Evolutionary conservation across 768 basidiomycete genomes (phyloP).

Genomic region (Pulveroboletus sp.): DNA sequence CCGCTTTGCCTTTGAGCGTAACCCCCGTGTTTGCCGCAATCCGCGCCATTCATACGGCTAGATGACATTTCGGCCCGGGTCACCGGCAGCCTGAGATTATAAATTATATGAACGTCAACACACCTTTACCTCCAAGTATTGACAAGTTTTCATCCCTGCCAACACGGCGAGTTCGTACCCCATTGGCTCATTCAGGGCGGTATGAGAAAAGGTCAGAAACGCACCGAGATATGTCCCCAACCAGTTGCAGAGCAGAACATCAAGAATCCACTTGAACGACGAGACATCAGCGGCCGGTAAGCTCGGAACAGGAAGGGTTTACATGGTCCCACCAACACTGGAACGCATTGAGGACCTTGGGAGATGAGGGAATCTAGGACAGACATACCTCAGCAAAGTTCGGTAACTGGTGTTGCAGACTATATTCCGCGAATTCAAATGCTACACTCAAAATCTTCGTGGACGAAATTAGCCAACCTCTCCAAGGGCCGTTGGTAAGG

Average conservation of each 20-base stretch:
- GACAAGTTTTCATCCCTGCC: constrained; percentile 80
- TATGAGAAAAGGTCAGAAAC: constrained; percentile 17
- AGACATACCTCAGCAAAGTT: constrained; percentile 78
- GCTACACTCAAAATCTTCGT: constrained; percentile 77
- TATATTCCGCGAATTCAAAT: constrained; percentile 87
- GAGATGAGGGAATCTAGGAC: constrained; percentile 14
- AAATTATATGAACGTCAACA: constrained; percentile 1
- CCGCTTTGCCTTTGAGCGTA: constrained; percentile 74
- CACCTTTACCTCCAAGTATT: constrained; percentile 85
- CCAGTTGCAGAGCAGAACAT: constrained; percentile 87
- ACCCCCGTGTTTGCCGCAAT: constrained; percentile 67
- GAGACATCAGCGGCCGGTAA: constrained; percentile 12
- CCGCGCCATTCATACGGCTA: constrained; percentile 87
- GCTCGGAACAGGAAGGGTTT: constrained; percentile 25
- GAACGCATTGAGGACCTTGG: constrained; percentile 13
- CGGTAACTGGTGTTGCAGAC: constrained; percentile 79
- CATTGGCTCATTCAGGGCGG: constrained; percentile 11
- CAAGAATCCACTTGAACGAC: constrained; percentile 67
- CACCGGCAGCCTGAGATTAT: not conserved
- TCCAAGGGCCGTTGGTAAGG: not conserved
- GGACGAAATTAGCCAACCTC: constrained; percentile 7
- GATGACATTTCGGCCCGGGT: constrained; percentile 3
- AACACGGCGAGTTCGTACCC: constrained; percentile 3
- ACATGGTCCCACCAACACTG: constrained; percentile 96
- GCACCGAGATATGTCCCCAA: constrained; percentile 75